Evolutionary conservation across 495 filamentous ascomycete genomes (phyloP), one percentile per base, ranked within the genome.

Genomic region (Neurospora discreta): DNA sequence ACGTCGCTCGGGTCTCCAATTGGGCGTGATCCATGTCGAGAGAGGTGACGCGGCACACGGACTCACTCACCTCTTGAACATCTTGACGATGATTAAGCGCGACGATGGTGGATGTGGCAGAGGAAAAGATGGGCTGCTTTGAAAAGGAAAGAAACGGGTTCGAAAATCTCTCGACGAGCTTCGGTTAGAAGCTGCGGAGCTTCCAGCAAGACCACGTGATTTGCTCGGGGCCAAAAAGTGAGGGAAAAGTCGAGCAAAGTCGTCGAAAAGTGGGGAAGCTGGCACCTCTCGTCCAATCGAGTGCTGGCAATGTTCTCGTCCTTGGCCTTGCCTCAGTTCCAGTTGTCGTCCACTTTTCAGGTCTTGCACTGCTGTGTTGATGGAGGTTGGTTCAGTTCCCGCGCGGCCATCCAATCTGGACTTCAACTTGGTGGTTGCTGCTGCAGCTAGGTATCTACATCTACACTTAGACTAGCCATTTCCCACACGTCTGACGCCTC

Each of bases 61-160:
- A 58, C 68, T 69, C 42, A 85, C 90, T 84, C 84, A 94, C 92
- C 91, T 93, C 91, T 92, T 93, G 87, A 92, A 92, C 92, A 94
- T 94, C 86, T 83, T 92, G 89, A 85, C 79, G 84, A 86, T 86
- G 84, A 82, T 79, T 70, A 81, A 80, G 80, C 80, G 82, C 82
- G 83, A 80, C 76, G 74, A 82, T 80, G 77, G 81, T 75, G 76
- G 75, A 75, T 77, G 76, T 75, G 71, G 73, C 74, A 71, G 75
- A 77, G 75, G 78, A 78, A 77, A 78, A 80, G 79, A 76, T 79
- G 82, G 82, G 78, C 73, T 81, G 80, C 79, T 83, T 75, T 73
- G 73, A 73, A 74, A 75, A 75, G 76, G 76, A 75, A 78, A 78
- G 76, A 77, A 79, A 78, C 77, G 77, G 78, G 77, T 78, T 77